phyloP scores from a whole-genome alignment of 768 basidiomycete genomes.

The Porpolomopsis calyptriformis region DNA sequence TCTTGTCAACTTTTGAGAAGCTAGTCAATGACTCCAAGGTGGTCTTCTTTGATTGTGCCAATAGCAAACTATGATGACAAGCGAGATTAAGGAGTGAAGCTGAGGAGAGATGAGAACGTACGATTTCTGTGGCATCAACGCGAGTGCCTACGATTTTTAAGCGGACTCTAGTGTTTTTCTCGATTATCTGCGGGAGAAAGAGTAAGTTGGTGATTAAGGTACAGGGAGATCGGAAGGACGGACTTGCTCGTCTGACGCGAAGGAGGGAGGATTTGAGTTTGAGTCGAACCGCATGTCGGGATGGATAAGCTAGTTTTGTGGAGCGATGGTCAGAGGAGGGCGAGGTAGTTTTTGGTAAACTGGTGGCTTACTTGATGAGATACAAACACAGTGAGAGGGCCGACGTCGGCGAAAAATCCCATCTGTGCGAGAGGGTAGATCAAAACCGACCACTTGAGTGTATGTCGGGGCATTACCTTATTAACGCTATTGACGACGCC shows the following conservation, averaged over 20 bases:
- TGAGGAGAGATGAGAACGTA: constrained; percentile 28
- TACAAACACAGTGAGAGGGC: constrained; percentile 88
- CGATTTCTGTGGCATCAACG: constrained; percentile 96
- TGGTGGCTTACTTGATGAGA: constrained; percentile 79
- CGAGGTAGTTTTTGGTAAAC: constrained; percentile 3
- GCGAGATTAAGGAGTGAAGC: constrained; percentile 1
- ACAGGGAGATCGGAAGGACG: constrained; percentile 2
- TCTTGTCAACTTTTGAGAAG: no score
- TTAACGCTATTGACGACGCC: constrained; percentile 92
- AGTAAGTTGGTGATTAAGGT: constrained; percentile 2
- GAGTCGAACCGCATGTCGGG: constrained; percentile 93
- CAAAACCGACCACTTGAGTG: background rate
- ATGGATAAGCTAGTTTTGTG: constrained; percentile 64
- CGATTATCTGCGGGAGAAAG: constrained; percentile 57
- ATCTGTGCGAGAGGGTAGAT: constrained; percentile 42
- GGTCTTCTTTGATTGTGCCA: constrained; percentile 97
- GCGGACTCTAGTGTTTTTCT: constrained; percentile 85
- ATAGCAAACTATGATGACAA: constrained; percentile 69
- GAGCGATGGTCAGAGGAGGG: no score
- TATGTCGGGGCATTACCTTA: constrained; percentile 48
- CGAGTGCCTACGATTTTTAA: constrained; percentile 98
- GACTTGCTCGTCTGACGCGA: constrained; percentile 84
- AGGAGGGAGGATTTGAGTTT: constrained; percentile 94
- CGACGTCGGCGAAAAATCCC: constrained; percentile 97
- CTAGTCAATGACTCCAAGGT: constrained; percentile 84